These are phyloP conservation scores for Wickerhamomyces sp. DNA, from an alignment of 1,139 yeast genomes.

Conservation along the genomic window DNA sequence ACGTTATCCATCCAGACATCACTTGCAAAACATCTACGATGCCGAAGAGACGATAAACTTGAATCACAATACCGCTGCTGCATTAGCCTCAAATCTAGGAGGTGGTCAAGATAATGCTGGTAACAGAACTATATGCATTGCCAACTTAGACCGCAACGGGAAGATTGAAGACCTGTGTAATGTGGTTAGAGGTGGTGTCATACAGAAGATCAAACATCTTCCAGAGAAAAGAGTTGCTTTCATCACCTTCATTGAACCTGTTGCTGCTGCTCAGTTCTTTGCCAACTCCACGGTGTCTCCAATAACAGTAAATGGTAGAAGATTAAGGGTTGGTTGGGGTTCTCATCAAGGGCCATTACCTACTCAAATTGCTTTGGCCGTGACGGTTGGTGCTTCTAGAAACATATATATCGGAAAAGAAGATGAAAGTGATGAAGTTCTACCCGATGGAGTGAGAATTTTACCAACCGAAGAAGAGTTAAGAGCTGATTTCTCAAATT, in stretches of 20 bases:
- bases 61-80: slow-evolving; percentile 68
- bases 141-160: slow-evolving; percentile 70
- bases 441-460: slow-evolving; percentile 7
- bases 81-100: slow-evolving; percentile 69
- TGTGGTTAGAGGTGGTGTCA: slow-evolving; percentile 76
- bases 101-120: slow-evolving; percentile 71
- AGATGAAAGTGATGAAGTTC: slow-evolving; percentile 30
- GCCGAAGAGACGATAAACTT: slow-evolving; percentile 42
- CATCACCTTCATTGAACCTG: slow-evolving; percentile 81
- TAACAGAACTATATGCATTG: slow-evolving; percentile 73
- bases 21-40: slow-evolving; percentile 15
- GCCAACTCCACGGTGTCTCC: slow-evolving; percentile 77
- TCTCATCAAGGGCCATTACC: slow-evolving; percentile 75
- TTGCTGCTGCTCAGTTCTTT: slow-evolving; percentile 87
- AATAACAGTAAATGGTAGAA: slow-evolving; percentile 66
- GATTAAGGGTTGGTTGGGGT: slow-evolving; percentile 83
- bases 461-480: slow-evolving; percentile 46
- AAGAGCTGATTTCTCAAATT: slow-evolving; percentile 59
- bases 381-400: slow-evolving; percentile 77
- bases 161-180: slow-evolving; percentile 81
- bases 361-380: slow-evolving; percentile 69
- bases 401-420: slow-evolving; percentile 71
- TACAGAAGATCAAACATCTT: slow-evolving; percentile 66
- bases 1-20: slow-evolving; percentile 9
- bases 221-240: slow-evolving; percentile 81